Evolutionary conservation across 352 stramenopile genomes (phyloP), one percentile per base, ranked within the genome.

Genomic region (Pilasporangium apinafurcum): DNA sequence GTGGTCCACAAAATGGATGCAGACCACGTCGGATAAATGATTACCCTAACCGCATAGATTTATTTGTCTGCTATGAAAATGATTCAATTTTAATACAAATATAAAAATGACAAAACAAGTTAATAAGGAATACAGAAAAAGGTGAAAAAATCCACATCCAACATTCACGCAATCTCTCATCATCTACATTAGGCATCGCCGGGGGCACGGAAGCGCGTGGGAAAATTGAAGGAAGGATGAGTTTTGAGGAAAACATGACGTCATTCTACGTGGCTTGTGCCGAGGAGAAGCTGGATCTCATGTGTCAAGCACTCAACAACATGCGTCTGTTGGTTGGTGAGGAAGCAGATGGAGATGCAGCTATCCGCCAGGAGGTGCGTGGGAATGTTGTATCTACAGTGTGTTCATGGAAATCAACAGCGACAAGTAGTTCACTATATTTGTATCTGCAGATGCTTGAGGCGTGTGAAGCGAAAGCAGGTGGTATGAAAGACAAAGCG

Each of bases 221-320:
- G 29, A n/a, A n/a, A 12, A n/a, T 34, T 12, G 13, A 12, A 34
- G 24, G 9, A 25, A 29, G 21, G 32, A 88, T 84, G 72, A 70
- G 62, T 63, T 92, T 92, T 50, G 68, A 92, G 52, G 71, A 87
- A 48, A 81, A 77, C 59, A 63, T 92, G 55, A 86, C 64, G 48
- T 55, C 67, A 47, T 92, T 92, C 61, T 86, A 89, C 67, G 73
- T 86, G 70, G 79, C 68, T 44, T 64, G 86, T 35, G 79, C 79
- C 18, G 79, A 92, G 60, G 56, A 85, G 32, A 65, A 81, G 45
- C 48, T 89, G 24, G 79, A 89, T 31, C 59, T 64, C 29, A 67
- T 83, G 35, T 82, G 70, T 32, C 73, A 83, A 42, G 63, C 76
- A 32, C 57, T 88, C 3, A 42, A 51, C 33, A 67, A 73, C 47